Conservation (phyloP, 768 basidiomycete genomes). For the Paxillus rubicundulus region DNA sequence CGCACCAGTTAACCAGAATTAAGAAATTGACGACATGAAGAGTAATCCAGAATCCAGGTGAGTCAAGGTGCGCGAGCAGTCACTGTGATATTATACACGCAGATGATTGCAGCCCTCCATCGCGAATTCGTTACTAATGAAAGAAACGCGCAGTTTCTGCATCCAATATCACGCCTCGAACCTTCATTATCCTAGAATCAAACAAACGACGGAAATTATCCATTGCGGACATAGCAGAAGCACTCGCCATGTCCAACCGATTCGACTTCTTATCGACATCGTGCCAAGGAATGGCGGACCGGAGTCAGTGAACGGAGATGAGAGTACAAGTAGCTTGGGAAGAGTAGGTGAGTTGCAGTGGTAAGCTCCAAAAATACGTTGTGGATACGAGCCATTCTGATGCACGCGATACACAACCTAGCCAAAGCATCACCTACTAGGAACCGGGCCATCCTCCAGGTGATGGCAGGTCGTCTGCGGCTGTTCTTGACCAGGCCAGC, state of each 20-base stretch:
- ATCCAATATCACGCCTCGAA: slow-evolving; percentile 91
- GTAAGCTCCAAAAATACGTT: slow-evolving; percentile 13
- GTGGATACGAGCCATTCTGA: background rate
- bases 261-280: slow-evolving; percentile 97
- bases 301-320: slow-evolving; percentile 10
- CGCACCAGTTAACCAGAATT: slow-evolving; percentile 89
- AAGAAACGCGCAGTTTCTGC: slow-evolving; percentile 75
- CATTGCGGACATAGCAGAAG: slow-evolving; percentile 90
- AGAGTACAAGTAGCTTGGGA: background rate
- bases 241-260: slow-evolving; percentile 88
- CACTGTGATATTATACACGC: background rate
- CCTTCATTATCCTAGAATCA: slow-evolving; percentile 92
- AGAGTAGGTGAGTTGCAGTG: slow-evolving; percentile 22
- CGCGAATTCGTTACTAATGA: slow-evolving; percentile 3
- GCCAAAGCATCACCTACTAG: slow-evolving; percentile 22
- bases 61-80: slow-evolving; percentile 70
- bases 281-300: slow-evolving; percentile 66
- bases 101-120: slow-evolving; percentile 85
- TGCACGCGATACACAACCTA: slow-evolving; percentile 13
- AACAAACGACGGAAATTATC: slow-evolving; percentile 96
- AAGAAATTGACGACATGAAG: slow-evolving; percentile 93
- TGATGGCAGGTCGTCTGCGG: slow-evolving; percentile 12
- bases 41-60: slow-evolving; percentile 70
- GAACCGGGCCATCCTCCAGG: slow-evolving; percentile 24
- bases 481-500: background rate